phyloP scores from a whole-genome alignment of 495 filamentous ascomycete genomes.

The Haplographium delicatum region DNA sequence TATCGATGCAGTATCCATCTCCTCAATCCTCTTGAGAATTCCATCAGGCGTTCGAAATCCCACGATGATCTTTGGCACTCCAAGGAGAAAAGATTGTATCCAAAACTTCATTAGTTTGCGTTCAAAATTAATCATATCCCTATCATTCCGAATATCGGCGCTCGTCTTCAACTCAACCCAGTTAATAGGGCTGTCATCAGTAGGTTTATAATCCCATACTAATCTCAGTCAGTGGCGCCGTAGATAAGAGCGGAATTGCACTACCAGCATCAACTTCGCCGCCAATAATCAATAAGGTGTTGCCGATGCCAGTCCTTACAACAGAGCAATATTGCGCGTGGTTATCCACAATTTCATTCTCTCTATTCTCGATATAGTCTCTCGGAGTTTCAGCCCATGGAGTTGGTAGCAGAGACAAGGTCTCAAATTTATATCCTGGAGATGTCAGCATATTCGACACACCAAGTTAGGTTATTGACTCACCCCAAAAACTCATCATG shows the following conservation, averaged over 20 bases:
- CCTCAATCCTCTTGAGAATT: constrained; percentile 61
- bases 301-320: constrained; percentile 79
- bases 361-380: constrained; percentile 71
- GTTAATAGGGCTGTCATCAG: constrained; percentile 58
- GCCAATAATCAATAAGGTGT: constrained; percentile 66
- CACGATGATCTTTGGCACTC: constrained; percentile 85
- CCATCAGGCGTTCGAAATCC: constrained; percentile 77
- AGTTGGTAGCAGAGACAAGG: constrained; percentile 64
- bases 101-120: constrained; percentile 91
- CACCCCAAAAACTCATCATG: constrained; percentile 62
- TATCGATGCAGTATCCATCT: constrained; percentile 71
- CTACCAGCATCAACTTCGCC: constrained; percentile 81
- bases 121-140: constrained; percentile 71
- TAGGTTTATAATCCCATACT: constrained; percentile 79
- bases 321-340: constrained; percentile 92
- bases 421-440: constrained; percentile 94
- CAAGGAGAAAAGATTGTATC: constrained; percentile 92
- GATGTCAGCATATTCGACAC: neutral
- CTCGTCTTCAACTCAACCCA: constrained; percentile 96
- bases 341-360: constrained; percentile 70
- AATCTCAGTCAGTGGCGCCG: constrained; percentile 25
- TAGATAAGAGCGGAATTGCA: constrained; percentile 40
- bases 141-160: constrained; percentile 57
- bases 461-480: constrained; percentile 20
- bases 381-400: constrained; percentile 67